phyloP scores from a whole-genome alignment of 305 asterid species.

The Solanum hybrid region DNA sequence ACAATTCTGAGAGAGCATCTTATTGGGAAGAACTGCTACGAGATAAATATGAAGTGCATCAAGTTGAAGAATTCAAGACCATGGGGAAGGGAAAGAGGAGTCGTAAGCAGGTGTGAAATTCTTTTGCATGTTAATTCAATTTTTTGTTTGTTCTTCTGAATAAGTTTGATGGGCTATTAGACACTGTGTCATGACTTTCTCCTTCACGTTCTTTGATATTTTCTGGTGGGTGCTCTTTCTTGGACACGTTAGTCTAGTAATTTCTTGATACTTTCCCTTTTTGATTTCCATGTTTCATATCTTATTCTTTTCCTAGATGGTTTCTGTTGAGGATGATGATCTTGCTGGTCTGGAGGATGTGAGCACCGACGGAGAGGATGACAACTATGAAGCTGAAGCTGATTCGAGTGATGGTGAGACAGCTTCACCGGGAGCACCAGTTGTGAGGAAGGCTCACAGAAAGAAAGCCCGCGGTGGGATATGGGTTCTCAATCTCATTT shows the following conservation, averaged over 20 bases:
- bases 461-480: slow-evolving; percentile 73
- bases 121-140: neutral
- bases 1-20: slow-evolving; percentile 60
- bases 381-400: slow-evolving; percentile 93
- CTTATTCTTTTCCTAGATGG: slow-evolving; percentile 58
- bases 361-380: slow-evolving; percentile 93
- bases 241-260: neutral
- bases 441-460: slow-evolving; percentile 48
- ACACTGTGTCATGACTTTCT: neutral
- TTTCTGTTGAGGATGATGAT: slow-evolving; percentile 91
- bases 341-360: slow-evolving; percentile 97
- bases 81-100: slow-evolving; percentile 98
- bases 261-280: neutral
- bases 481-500: slow-evolving; percentile 4
- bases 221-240: neutral
- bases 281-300: neutral
- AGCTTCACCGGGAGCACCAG: slow-evolving; percentile 49
- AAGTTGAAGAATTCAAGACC: slow-evolving; percentile 75
- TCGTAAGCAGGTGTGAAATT: slow-evolving; percentile 65
- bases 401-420: slow-evolving; percentile 79
- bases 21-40: slow-evolving; percentile 89
- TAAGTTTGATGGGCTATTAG: neutral
- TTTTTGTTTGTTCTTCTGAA: neutral
- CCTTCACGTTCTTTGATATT: neutral
- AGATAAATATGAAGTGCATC: slow-evolving; percentile 79